Evolutionary conservation across 768 basidiomycete species (phyloP).

Genomic region (Phlebiopsis gigantea): DNA sequence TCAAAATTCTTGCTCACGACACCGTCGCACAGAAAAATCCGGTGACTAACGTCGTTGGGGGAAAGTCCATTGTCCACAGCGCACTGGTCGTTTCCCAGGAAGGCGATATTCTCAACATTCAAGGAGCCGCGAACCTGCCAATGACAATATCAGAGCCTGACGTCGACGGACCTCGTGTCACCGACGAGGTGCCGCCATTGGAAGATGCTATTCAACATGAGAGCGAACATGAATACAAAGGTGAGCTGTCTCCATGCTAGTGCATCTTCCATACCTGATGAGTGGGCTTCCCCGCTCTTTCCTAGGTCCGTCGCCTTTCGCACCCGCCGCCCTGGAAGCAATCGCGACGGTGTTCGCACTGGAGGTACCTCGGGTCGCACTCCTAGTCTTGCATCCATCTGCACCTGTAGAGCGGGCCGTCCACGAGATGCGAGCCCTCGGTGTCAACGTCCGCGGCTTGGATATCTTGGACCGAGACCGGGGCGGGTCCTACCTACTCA

Average conservation of each 20-base stretch:
- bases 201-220: background rate
- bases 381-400: conserved; percentile 62
- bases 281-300: background rate
- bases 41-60: conserved; percentile 10
- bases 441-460: conserved; percentile 60
- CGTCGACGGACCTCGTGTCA: conserved; percentile 17
- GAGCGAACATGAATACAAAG: background rate
- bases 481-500: conserved; percentile 39
- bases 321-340: conserved; percentile 55
- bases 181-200: background rate
- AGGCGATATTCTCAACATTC: conserved; percentile 49
- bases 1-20: conserved; percentile 18
- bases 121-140: conserved; percentile 30
- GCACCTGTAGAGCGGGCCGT: conserved; percentile 59
- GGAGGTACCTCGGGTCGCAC: conserved; percentile 61
- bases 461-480: conserved; percentile 43
- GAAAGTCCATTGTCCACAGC: conserved; percentile 20
- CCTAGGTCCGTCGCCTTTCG: conserved; percentile 41
- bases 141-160: conserved; percentile 2
- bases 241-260: background rate
- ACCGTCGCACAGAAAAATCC: background rate
- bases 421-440: conserved; percentile 57
- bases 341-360: conserved; percentile 67
- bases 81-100: conserved; percentile 56
- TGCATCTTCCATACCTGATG: background rate